These are phyloP conservation scores for Saccharum officinarum DNA, from an alignment of 176 grass and related monocot species.

Conservation along the genomic window DNA sequence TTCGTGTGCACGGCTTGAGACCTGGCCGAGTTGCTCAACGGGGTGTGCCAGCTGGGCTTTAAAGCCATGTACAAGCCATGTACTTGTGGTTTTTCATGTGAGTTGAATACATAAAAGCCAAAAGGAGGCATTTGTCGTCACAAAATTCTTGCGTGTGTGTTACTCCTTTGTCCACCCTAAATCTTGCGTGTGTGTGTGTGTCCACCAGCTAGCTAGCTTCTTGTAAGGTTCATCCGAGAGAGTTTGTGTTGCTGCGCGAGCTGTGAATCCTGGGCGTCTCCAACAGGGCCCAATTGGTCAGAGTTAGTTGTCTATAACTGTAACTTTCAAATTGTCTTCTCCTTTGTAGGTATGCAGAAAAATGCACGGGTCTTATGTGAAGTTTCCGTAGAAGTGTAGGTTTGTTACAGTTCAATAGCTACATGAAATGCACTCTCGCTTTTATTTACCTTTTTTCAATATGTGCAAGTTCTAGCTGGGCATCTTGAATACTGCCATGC, in stretches of 20 bases:
- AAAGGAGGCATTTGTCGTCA: background rate
- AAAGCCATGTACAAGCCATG: background rate
- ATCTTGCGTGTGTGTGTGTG: background rate
- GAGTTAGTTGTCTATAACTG: no score
- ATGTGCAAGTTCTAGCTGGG: slow-evolving; percentile 22
- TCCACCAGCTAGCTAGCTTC: background rate
- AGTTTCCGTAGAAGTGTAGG: background rate
- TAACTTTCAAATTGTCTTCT: no score
- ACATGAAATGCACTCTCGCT: background rate
- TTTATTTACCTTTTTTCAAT: slow-evolving; percentile 29
- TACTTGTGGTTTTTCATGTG: background rate
- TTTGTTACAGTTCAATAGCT: background rate
- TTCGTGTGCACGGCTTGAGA: background rate
- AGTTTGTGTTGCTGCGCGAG: background rate
- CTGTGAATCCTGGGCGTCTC: background rate
- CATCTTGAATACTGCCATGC: slow-evolving; percentile 6
- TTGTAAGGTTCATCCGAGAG: background rate
- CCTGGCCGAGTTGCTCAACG: background rate
- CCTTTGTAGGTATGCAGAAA: background rate
- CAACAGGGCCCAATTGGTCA: no score
- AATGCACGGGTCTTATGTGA: background rate
- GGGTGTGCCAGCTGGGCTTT: background rate
- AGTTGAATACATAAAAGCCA: no score
- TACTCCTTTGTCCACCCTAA: background rate
- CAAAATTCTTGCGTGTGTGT: background rate